A percentile compares a stretch with the other conserved stretches of the same genome.
Evolutionary conservation across 306 rosid genomes (phyloP).

Genomic region (Begonia masoniana): DNA sequence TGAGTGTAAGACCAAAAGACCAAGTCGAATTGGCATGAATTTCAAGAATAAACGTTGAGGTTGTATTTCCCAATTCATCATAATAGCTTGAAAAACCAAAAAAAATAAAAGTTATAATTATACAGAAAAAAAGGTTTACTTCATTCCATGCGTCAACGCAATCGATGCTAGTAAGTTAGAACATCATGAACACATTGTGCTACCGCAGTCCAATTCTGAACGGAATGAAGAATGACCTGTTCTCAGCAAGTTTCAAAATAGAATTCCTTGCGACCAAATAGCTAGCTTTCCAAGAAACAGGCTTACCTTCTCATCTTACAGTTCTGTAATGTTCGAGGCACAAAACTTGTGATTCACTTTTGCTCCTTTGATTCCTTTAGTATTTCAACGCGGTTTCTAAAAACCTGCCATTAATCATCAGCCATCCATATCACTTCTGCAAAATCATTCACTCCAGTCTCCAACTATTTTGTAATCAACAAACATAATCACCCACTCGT

Average conservation of each 20-base stretch:
- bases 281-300: too few species aligned
- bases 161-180: slow-evolving; percentile 59
- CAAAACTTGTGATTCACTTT: slow-evolving; percentile 92
- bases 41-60: too few species aligned
- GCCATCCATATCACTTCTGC: background rate
- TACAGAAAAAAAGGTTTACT: too few species aligned
- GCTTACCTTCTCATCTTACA: slow-evolving; percentile 69
- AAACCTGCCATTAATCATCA: slow-evolving; percentile 39
- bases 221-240: too few species aligned
- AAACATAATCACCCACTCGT: slow-evolving; percentile 30
- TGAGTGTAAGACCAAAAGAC: slow-evolving; percentile 2
- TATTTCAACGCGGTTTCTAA: slow-evolving; percentile 59
- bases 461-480: too few species aligned
- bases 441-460: too few species aligned
- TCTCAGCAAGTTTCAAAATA: too few species aligned
- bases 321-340: slow-evolving; percentile 89
- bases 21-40: too few species aligned
- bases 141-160: slow-evolving; percentile 87
- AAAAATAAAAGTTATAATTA: too few species aligned
- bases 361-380: slow-evolving; percentile 59
- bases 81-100: too few species aligned
- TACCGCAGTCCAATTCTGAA: slow-evolving; percentile 69
- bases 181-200: slow-evolving; percentile 80
- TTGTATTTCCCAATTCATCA: too few species aligned
- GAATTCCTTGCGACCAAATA: too few species aligned